Conservation (phyloP, 768 basidiomycete genomes). For the Dentipellis sp. region DNA sequence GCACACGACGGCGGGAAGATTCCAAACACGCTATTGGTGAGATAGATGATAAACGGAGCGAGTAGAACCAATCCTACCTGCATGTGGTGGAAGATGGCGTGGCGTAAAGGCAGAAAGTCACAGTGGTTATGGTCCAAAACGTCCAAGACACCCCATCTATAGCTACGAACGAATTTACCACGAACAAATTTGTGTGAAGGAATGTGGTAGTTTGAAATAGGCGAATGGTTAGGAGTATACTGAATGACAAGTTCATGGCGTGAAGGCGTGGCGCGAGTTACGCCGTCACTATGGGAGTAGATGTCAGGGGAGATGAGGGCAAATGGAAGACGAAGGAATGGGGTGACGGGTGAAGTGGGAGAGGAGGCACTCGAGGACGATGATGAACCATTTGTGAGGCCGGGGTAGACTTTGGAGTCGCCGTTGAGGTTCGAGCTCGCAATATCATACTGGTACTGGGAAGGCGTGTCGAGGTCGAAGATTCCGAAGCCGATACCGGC, state of each 20-base stretch:
- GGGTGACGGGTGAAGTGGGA: constrained; percentile 55
- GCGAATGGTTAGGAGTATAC: constrained; percentile 47
- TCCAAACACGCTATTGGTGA: neutral
- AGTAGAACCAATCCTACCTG: constrained; percentile 43
- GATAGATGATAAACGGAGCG: constrained; percentile 9
- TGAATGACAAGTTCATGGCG: constrained; percentile 68
- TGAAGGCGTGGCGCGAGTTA: constrained; percentile 43
- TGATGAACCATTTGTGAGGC: constrained; percentile 41
- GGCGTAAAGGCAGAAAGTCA: constrained; percentile 71
- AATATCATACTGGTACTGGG: constrained; percentile 22
- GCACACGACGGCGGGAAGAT: constrained; percentile 5
- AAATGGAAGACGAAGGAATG: constrained; percentile 67
- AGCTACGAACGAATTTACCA: constrained; percentile 61
- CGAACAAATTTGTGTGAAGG: constrained; percentile 37
- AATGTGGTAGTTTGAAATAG: constrained; percentile 19
- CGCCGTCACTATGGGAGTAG: constrained; percentile 80
- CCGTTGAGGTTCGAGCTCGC: constrained; percentile 22
- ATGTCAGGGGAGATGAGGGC: constrained; percentile 77
- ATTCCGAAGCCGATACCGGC: constrained; percentile 86
- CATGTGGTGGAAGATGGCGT: constrained; percentile 83
- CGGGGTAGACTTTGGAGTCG: constrained; percentile 45
- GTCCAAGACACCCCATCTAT: constrained; percentile 81
- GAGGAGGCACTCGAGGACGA: constrained; percentile 47
- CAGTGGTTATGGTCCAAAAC: constrained; percentile 71
- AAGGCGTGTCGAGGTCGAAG: constrained; percentile 65